A percentile compares a stretch with the other conserved stretches of the same genome.
Evolutionary conservation across 1,284 basidiomycete species (phyloP).

Genomic region (Phellinidium pouzarii): DNA sequence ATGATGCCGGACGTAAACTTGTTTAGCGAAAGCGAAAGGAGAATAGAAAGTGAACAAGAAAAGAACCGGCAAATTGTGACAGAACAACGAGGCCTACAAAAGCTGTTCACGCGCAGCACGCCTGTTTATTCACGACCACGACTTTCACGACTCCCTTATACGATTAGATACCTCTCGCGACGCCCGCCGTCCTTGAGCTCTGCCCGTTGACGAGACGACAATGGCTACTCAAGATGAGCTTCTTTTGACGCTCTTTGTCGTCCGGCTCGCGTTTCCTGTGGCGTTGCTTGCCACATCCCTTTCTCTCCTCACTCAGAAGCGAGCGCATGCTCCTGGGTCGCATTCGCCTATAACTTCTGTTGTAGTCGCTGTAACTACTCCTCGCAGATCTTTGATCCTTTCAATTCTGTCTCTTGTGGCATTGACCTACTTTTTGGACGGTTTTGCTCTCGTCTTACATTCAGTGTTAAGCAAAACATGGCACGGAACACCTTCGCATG

Average conservation of each 20-base stretch:
- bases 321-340: slow-evolving; percentile 31
- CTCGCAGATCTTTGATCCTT: slow-evolving; percentile 68
- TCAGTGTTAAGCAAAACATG: slow-evolving; percentile 60
- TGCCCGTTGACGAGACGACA: slow-evolving; percentile 11
- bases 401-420: slow-evolving; percentile 63
- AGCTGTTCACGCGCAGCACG: slow-evolving; percentile 10
- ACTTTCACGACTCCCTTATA: slow-evolving; percentile 20
- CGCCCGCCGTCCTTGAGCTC: slow-evolving; percentile 16
- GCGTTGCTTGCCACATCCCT: slow-evolving; percentile 53
- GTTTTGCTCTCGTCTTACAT: slow-evolving; percentile 59
- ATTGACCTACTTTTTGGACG: slow-evolving; percentile 81
- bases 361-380: slow-evolving; percentile 61
- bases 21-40: slow-evolving; percentile 5
- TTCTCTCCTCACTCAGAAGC: slow-evolving; percentile 48
- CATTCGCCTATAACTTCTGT: slow-evolving; percentile 64
- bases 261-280: slow-evolving; percentile 58
- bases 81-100: neutral
- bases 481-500: slow-evolving; percentile 30
- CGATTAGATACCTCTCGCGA: slow-evolving; percentile 12
- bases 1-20: slow-evolving; percentile 14
- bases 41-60: slow-evolving; percentile 1
- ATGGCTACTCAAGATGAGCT: slow-evolving; percentile 24
- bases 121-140: slow-evolving; percentile 17
- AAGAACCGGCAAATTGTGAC: slow-evolving; percentile 1
- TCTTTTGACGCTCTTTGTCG: slow-evolving; percentile 41